Evolutionary conservation across 441 rosid genomes (phyloP).

Genomic region (Iberis amara): DNA sequence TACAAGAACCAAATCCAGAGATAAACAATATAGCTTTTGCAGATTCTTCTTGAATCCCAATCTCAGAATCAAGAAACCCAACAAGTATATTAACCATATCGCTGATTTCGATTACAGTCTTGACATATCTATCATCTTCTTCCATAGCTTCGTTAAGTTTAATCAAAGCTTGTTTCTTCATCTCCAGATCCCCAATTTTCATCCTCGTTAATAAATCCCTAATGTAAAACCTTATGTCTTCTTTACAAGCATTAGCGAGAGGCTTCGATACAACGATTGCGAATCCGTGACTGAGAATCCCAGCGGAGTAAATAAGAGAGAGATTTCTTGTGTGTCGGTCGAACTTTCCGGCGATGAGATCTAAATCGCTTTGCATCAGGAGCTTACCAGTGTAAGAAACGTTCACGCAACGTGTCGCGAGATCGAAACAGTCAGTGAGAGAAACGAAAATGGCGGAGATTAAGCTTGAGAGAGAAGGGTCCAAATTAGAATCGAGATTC

Average conservation of each 20-base stretch:
- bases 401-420: constrained; percentile 65
- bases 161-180: constrained; percentile 71
- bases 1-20: constrained; percentile 52
- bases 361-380: constrained; percentile 92
- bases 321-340: constrained; percentile 48
- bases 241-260: constrained; percentile 46
- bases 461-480: constrained; percentile 43
- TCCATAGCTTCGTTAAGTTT: constrained; percentile 46
- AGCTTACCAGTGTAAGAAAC: constrained; percentile 84
- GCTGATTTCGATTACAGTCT: constrained; percentile 41
- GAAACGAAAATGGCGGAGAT: constrained; percentile 43
- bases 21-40: constrained; percentile 47
- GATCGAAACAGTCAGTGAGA: constrained; percentile 48
- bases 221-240: constrained; percentile 73
- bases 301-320: constrained; percentile 58
- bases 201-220: constrained; percentile 80
- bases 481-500: constrained; percentile 44
- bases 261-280: constrained; percentile 84
- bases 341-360: constrained; percentile 51
- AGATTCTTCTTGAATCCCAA: constrained; percentile 54
- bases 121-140: constrained; percentile 56
- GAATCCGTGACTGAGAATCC: constrained; percentile 51
- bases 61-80: constrained; percentile 54
- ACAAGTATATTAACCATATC: constrained; percentile 47
- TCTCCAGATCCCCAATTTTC: constrained; percentile 76